These are phyloP conservation scores for Globisporangium nunn DNA, from an alignment of 352 stramenopile genomes.

Conservation along the genomic window DNA sequence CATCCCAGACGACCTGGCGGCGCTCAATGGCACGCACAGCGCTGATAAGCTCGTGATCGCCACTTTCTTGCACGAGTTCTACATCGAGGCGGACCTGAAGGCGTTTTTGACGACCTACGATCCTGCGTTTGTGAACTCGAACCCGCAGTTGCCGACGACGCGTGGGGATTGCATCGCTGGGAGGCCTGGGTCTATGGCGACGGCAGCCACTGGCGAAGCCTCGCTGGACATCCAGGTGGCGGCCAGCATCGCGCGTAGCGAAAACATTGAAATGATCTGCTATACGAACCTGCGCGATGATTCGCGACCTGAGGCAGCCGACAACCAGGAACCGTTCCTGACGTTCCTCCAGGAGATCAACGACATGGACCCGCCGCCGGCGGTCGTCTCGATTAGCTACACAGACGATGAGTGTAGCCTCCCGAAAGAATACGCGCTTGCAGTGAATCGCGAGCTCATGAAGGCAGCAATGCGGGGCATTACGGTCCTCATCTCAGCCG, in stretches of 20 bases:
- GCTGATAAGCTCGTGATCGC: slow-evolving; percentile 55
- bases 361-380: slow-evolving; percentile 43
- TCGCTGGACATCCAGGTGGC: slow-evolving; percentile 67
- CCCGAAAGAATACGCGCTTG: slow-evolving; percentile 37
- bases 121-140: slow-evolving; percentile 6
- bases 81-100: slow-evolving; percentile 45
- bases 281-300: slow-evolving; percentile 48
- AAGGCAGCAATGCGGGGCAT: slow-evolving; percentile 63
- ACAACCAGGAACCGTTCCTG: slow-evolving; percentile 80
- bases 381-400: slow-evolving; percentile 78
- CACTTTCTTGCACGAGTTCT: slow-evolving; percentile 66
- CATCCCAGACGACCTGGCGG: slow-evolving; percentile 23
- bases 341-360: slow-evolving; percentile 68
- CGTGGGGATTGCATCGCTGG: slow-evolving; percentile 34
- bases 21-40: slow-evolving; percentile 12
- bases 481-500: slow-evolving; percentile 59
- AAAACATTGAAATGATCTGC: slow-evolving; percentile 50
- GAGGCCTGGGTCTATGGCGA: background rate
- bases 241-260: slow-evolving; percentile 32
- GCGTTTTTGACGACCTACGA: slow-evolving; percentile 32
- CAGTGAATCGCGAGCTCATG: slow-evolving; percentile 68
- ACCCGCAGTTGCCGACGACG: slow-evolving; percentile 17
- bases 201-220: slow-evolving; percentile 44
- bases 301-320: slow-evolving; percentile 32
- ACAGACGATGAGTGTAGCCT: slow-evolving; percentile 76